Percentiles rank a stretch among this genome's conserved stretches.
Conservation (phyloP, 768 basidiomycete genomes). For the Hortiboletus campestris region DNA sequence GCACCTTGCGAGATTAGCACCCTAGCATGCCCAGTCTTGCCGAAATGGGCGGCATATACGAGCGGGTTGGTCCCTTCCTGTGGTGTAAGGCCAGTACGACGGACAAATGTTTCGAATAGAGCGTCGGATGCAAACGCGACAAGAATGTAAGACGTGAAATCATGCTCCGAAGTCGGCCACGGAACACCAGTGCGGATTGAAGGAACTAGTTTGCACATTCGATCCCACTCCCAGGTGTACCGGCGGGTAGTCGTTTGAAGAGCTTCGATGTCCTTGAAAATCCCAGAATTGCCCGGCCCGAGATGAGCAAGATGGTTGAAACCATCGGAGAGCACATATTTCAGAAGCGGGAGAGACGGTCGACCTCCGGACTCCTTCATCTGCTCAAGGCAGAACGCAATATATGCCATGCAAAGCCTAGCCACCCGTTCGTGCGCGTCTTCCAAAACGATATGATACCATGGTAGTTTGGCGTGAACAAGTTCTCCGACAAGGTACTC, state of each 20-base stretch:
- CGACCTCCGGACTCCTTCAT: neutral
- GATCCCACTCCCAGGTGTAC: conserved; percentile 1
- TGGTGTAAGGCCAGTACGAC: neutral
- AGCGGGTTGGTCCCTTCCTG: conserved; percentile 1
- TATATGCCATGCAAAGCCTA: conserved; percentile 7
- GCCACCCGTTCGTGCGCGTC: conserved; percentile 4
- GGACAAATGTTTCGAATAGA: neutral
- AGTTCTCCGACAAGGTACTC: conserved; percentile 8
- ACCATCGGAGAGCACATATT: conserved; percentile 4
- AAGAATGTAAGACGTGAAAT: neutral
- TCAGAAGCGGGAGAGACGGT: neutral
- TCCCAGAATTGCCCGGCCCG: neutral
- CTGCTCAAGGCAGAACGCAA: conserved; percentile 1
- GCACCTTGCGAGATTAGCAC: neutral
- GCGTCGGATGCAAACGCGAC: neutral
- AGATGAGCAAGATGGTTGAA: neutral
- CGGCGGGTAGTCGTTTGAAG: neutral
- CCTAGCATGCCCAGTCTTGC: neutral
- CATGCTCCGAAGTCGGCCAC: conserved; percentile 1
- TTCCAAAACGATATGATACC: neutral
- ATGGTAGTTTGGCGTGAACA: neutral
- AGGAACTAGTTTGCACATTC: neutral
- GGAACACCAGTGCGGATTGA: neutral
- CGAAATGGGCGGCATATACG: neutral
- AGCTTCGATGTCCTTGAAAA: neutral